These are phyloP conservation scores for Russula abietina DNA, from an alignment of 768 basidiomycete genomes.

Conservation along the genomic window DNA sequence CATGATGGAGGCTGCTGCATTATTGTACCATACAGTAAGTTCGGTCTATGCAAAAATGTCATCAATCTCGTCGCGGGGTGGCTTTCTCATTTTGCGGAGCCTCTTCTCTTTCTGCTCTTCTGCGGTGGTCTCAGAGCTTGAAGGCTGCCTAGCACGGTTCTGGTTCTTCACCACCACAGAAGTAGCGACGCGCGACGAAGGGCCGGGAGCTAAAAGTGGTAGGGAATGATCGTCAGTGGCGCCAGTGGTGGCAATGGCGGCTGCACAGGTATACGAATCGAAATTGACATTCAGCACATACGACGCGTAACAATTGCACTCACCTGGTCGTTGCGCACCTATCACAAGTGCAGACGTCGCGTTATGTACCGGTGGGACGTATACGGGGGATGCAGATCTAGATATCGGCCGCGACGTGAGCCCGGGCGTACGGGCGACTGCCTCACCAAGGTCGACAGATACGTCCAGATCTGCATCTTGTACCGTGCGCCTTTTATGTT, in stretches of 20 bases:
- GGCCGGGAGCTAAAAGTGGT: not conserved
- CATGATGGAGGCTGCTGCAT: too few species aligned
- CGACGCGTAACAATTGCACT: not conserved
- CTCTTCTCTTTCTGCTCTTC: slow-evolving; percentile 4
- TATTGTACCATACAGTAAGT: not conserved
- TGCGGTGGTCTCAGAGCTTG: not conserved
- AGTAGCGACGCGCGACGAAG: not conserved
- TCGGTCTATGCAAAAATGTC: slow-evolving; percentile 23
- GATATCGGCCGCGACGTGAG: not conserved
- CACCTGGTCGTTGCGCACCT: not conserved
- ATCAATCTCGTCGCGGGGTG: slow-evolving; percentile 21
- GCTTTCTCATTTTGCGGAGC: slow-evolving; percentile 2
- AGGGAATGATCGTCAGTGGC: not conserved
- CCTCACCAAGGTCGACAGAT: slow-evolving; percentile 14
- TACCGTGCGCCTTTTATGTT: not conserved
- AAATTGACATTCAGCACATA: not conserved
- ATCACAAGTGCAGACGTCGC: not conserved
- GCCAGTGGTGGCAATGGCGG: too few species aligned
- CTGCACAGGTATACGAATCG: not conserved
- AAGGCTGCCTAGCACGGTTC: not conserved
- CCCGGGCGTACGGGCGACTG: not conserved
- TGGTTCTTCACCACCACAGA: slow-evolving; percentile 12
- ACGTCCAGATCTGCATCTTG: slow-evolving; percentile 7
- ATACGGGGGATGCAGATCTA: not conserved
- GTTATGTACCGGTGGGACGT: not conserved